Evolutionary conservation across 78 protist genomes (phyloP), one percentile per base, ranked within the genome.

Genomic region (Dictyostelium brefeldianum): DNA sequence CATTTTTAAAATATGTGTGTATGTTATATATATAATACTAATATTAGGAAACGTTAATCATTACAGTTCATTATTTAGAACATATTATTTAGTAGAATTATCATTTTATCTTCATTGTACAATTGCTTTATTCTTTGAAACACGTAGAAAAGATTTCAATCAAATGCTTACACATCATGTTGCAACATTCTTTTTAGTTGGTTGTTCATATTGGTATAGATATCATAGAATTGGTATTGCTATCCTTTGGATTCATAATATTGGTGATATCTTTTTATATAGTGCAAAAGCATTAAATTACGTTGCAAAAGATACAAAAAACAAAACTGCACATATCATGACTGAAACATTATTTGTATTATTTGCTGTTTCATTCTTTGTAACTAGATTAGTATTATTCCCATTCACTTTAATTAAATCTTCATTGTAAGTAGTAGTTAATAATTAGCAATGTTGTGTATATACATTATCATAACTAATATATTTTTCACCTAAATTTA

Each of bases 191-290:
- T 85, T 85, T 80, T 85, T 85, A 59, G 92, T 85, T 5, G 82
- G 77, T 27, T 81, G 83, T 12, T 57, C 78, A 11, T 85, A 85
- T 62, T 85, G 92, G 92, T 85, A 77, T 54, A 75, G 92, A 70
- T 85, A 85, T 48, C 92, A 85, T 50, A 79, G 92, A 75, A 85
- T 85, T 75, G 92, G 92, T 85, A 25, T 85, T 47, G 83, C 83
- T 5, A 85, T 85, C 51, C 83, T 85, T 47, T 77, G 65, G 80
- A 54, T 77, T 20, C 92, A 85, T 41, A 85, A 85, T 41, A 65
- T 77, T 53, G 53, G 78, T 50, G 92, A 85, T 59, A 85, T 85
- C 82, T 85, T 85, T 64, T 64, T 85, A 48, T 85, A 85, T 17
- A 77, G 85, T 20, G 92, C 92, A 36, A 85, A 85, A 17, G 77